A percentile compares a stretch with the other conserved stretches of the same genome.
Evolutionary conservation across 2,329 filamentous ascomycete genomes (phyloP).

Genomic region (Harringtonia aguacate): DNA sequence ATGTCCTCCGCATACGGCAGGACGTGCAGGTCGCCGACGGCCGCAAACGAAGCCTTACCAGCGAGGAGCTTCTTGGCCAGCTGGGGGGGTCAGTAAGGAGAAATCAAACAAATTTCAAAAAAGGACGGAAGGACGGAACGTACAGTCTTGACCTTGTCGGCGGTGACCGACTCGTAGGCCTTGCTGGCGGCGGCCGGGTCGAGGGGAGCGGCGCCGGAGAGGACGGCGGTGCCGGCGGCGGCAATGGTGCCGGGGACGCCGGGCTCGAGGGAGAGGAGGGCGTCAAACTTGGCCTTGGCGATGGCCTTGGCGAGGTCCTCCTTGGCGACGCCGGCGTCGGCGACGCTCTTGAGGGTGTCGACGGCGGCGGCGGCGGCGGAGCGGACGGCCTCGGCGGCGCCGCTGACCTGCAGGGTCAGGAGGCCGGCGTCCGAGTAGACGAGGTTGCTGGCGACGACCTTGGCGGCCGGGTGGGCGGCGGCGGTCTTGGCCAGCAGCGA

Average conservation of each 20-base stretch:
- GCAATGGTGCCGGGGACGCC: conserved; percentile 62
- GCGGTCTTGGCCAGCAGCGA: conserved; percentile 74
- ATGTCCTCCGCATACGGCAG: conserved; percentile 92
- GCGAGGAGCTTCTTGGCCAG: conserved; percentile 80
- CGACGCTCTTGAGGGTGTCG: conserved; percentile 72
- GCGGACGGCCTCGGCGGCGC: conserved; percentile 58
- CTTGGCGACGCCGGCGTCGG: conserved; percentile 62
- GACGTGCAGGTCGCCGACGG: conserved; percentile 83
- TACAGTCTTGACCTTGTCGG: conserved; percentile 78
- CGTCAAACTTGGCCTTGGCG: conserved; percentile 86
- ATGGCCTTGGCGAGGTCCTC: conserved; percentile 89
- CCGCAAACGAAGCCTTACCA: conserved; percentile 77
- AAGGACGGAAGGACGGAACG: conserved; percentile 21
- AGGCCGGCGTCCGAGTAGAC: conserved; percentile 93
- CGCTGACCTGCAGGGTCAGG: conserved; percentile 70
- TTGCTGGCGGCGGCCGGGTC: conserved; percentile 2
- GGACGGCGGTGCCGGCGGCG: conserved; percentile 72
- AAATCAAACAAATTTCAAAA: background rate
- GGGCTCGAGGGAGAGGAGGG: conserved; percentile 71
- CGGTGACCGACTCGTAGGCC: conserved; percentile 56
- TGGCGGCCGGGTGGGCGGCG: conserved; percentile 52
- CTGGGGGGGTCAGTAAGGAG: conserved; percentile 35
- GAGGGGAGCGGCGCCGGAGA: conserved; percentile 72
- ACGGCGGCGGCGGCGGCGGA: conserved; percentile 66
- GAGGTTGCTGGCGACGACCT: conserved; percentile 63